A percentile compares a stretch with the other conserved stretches of the same genome.
These are phyloP conservation scores for Lepidium sativum DNA, from an alignment of 345 rosid genomes.

Conservation along the genomic window DNA sequence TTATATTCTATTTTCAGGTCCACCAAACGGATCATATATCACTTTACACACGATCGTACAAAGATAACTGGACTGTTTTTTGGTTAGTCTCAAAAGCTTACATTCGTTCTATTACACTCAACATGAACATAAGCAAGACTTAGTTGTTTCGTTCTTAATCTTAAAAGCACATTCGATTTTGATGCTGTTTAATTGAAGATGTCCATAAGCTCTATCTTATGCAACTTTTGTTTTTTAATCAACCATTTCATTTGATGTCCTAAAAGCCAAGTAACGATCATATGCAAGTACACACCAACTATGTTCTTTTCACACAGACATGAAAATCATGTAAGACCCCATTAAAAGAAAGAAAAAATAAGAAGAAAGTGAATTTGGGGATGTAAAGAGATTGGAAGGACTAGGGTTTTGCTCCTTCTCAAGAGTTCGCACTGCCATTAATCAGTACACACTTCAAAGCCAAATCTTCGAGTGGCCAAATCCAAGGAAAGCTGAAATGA, in stretches of 20 bases:
- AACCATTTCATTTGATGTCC: slow-evolving; percentile 8
- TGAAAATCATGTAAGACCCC: background rate
- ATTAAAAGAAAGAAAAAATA: background rate
- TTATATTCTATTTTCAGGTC: background rate
- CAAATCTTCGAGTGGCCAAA: slow-evolving; percentile 10
- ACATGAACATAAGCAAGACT: background rate
- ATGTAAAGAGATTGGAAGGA: slow-evolving; percentile 9
- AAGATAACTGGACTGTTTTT: background rate
- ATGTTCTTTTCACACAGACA: slow-evolving; percentile 10
- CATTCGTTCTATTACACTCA: background rate
- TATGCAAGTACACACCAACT: slow-evolving; percentile 19
- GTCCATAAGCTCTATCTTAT: background rate
- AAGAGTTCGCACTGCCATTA: slow-evolving; percentile 14
- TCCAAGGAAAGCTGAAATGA: slow-evolving; percentile 2
- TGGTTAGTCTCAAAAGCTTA: background rate
- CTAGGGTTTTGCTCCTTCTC: slow-evolving; percentile 16
- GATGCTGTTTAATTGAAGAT: background rate
- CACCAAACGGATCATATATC: background rate
- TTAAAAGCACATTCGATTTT: background rate
- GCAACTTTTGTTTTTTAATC: background rate
- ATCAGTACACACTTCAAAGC: slow-evolving; percentile 19
- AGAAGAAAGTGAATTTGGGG: slow-evolving; percentile 3
- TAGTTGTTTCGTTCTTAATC: background rate
- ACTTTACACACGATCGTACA: background rate
- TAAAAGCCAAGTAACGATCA: slow-evolving; percentile 8